phyloP scores from a whole-genome alignment of 2,329 filamentous ascomycete species.

The Gnomoniopsis sp. region DNA sequence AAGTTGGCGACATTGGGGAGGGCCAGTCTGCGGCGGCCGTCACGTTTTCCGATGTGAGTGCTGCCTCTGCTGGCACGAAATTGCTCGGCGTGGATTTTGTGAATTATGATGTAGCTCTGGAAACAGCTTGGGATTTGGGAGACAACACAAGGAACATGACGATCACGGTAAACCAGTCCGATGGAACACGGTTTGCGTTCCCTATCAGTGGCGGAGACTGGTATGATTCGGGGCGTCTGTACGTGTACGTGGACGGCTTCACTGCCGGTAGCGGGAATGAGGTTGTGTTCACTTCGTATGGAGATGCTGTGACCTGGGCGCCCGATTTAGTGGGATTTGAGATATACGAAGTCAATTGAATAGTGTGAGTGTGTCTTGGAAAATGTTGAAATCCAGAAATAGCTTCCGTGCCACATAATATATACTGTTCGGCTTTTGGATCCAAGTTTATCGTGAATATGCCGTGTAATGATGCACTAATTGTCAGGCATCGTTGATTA shows the following conservation, averaged over 20 bases:
- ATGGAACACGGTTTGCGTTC: constrained; percentile 41
- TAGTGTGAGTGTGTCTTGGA: neutral
- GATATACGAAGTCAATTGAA: constrained; percentile 24
- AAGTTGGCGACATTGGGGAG: constrained; percentile 36
- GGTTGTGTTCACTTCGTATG: constrained; percentile 31
- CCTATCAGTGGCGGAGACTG: constrained; percentile 48
- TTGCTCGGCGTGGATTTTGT: constrained; percentile 47
- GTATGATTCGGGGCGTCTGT: constrained; percentile 44
- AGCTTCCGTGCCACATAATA: no score
- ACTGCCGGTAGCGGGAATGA: constrained; percentile 34
- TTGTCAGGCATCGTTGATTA: no score
- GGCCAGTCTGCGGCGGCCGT: constrained; percentile 27
- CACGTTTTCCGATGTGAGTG: constrained; percentile 31
- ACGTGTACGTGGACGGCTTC: constrained; percentile 43
- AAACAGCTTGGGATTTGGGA: constrained; percentile 38
- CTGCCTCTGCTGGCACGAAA: constrained; percentile 30
- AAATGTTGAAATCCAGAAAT: neutral
- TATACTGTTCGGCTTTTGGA: no score
- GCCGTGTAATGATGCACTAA: no score
- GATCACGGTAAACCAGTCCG: constrained; percentile 42
- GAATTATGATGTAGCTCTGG: constrained; percentile 48
- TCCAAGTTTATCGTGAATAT: no score
- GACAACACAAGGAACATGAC: constrained; percentile 49
- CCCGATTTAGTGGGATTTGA: constrained; percentile 43
- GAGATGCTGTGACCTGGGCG: constrained; percentile 24